A percentile compares a stretch with the other conserved stretches of the same genome.
Evolutionary conservation across 2,329 filamentous ascomycete genomes (phyloP).

Genomic region (Xylaria digitata): DNA sequence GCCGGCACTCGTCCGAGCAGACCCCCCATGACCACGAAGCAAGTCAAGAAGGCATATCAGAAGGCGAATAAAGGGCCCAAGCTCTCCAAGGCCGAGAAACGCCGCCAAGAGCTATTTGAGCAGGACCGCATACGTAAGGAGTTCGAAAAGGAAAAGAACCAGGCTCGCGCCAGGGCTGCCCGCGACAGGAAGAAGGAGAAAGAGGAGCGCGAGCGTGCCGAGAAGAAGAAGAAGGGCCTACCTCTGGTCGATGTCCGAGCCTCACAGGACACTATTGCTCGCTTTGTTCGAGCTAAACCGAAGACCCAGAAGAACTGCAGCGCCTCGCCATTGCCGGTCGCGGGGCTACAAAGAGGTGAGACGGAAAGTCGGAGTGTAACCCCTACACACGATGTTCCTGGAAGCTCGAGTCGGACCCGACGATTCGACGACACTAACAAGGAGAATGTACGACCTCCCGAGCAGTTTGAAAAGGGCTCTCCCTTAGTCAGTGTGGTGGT

Average conservation of each 20-base stretch:
- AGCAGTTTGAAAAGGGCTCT: neutral
- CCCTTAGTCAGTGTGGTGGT: neutral
- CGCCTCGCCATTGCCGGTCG: neutral
- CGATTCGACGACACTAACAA: slow-evolving; percentile 25
- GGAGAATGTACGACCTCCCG: slow-evolving; percentile 26
- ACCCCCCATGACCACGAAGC: slow-evolving; percentile 62
- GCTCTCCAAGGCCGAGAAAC: slow-evolving; percentile 58
- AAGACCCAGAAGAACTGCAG: slow-evolving; percentile 27
- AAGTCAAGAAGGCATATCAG: slow-evolving; percentile 60
- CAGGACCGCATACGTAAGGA: slow-evolving; percentile 66
- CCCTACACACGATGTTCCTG: neutral
- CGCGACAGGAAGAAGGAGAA: slow-evolving; percentile 68
- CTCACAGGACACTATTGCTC: slow-evolving; percentile 68
- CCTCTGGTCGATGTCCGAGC: slow-evolving; percentile 66
- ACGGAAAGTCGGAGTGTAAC: neutral
- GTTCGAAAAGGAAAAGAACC: slow-evolving; percentile 61
- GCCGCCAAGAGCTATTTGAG: slow-evolving; percentile 57
- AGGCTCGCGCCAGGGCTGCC: slow-evolving; percentile 60
- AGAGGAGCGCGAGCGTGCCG: slow-evolving; percentile 61
- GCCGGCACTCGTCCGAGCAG: slow-evolving; percentile 37
- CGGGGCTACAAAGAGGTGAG: slow-evolving; percentile 16
- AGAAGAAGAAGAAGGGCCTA: slow-evolving; percentile 62
- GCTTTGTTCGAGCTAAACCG: slow-evolving; percentile 56
- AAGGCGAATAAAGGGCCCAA: slow-evolving; percentile 55
- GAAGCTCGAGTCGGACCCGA: neutral